Percentiles rank a stretch among this genome's conserved stretches.
phyloP scores from a whole-genome alignment of 2,329 filamentous ascomycete species.

The Alternaria atra region DNA sequence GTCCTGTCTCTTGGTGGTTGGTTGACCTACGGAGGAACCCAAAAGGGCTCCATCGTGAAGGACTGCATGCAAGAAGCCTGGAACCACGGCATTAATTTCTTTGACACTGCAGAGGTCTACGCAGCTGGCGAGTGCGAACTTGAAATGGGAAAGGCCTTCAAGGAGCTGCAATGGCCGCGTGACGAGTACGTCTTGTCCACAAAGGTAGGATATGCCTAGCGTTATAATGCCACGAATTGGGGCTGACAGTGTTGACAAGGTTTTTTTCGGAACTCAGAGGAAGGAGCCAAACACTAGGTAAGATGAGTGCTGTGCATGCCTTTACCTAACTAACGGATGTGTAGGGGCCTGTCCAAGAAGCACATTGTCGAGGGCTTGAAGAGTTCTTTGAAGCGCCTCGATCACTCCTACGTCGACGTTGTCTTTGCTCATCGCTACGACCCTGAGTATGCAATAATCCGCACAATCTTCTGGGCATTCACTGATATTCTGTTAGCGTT shows the following conservation, averaged over 20 bases:
- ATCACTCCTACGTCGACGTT: slow-evolving; percentile 72
- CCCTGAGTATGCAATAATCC: slow-evolving; percentile 44
- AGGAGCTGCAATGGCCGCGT: slow-evolving; percentile 59
- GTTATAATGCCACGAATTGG: not conserved
- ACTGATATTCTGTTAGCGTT: slow-evolving; percentile 50
- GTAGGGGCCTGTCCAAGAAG: slow-evolving; percentile 57
- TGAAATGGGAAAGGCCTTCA: slow-evolving; percentile 63
- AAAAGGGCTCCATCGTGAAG: slow-evolving; percentile 58
- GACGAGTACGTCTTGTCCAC: slow-evolving; percentile 44
- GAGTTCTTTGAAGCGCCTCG: slow-evolving; percentile 65
- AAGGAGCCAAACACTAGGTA: slow-evolving; percentile 65
- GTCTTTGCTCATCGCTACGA: slow-evolving; percentile 71
- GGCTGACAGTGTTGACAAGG: slow-evolving; percentile 39
- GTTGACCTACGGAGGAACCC: slow-evolving; percentile 60
- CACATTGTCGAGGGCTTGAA: slow-evolving; percentile 67
- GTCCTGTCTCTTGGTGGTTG: slow-evolving; percentile 59
- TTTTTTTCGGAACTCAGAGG: slow-evolving; percentile 65
- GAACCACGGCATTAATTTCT: slow-evolving; percentile 61
- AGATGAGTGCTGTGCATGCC: not conserved
- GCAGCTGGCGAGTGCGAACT: slow-evolving; percentile 69
- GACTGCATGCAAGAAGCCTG: slow-evolving; percentile 61
- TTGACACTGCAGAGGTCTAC: slow-evolving; percentile 63
- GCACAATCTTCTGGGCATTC: not conserved
- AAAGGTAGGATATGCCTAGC: slow-evolving; percentile 22
- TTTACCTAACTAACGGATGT: not conserved